A percentile compares a stretch with the other conserved stretches of the same genome.
Conservation (phyloP, 2,329 filamentous ascomycete species). For the Pezicula carpinea region DNA sequence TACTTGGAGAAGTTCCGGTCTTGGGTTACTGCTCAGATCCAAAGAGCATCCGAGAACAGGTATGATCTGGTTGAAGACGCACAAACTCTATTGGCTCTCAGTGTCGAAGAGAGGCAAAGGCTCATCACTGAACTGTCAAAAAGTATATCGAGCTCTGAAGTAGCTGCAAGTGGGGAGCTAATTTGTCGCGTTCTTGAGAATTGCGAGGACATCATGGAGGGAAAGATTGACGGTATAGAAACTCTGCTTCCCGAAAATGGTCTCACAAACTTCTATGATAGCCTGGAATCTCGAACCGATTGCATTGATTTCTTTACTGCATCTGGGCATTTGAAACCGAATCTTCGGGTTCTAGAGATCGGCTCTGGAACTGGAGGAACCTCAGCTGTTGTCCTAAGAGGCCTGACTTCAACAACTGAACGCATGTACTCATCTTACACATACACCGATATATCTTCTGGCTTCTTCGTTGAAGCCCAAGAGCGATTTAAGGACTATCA, state of each 20-base stretch:
- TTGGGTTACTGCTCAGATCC: constrained; percentile 7
- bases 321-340: constrained; percentile 20
- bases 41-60: background rate
- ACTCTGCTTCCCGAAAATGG: constrained; percentile 6
- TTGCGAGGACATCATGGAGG: constrained; percentile 4
- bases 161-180: background rate
- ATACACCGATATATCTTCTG: constrained; percentile 21
- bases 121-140: constrained; percentile 5
- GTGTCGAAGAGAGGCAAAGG: background rate
- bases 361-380: constrained; percentile 25
- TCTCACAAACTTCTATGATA: constrained; percentile 8
- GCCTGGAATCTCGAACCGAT: constrained; percentile 6
- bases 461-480: constrained; percentile 29
- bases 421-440: constrained; percentile 9
- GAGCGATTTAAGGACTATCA: constrained; percentile 26
- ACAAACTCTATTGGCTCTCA: background rate
- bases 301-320: constrained; percentile 20
- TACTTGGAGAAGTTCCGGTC: constrained; percentile 12
- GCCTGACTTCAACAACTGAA: constrained; percentile 3
- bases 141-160: background rate
- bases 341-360: constrained; percentile 29
- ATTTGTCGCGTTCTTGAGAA: background rate
- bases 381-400: constrained; percentile 10
- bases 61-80: constrained; percentile 7
- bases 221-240: constrained; percentile 4